Evolutionary conservation across 352 stramenopile species (phyloP), one percentile per base, ranked within the genome.

Genomic region (Phytophthora fragariaefolia): DNA sequence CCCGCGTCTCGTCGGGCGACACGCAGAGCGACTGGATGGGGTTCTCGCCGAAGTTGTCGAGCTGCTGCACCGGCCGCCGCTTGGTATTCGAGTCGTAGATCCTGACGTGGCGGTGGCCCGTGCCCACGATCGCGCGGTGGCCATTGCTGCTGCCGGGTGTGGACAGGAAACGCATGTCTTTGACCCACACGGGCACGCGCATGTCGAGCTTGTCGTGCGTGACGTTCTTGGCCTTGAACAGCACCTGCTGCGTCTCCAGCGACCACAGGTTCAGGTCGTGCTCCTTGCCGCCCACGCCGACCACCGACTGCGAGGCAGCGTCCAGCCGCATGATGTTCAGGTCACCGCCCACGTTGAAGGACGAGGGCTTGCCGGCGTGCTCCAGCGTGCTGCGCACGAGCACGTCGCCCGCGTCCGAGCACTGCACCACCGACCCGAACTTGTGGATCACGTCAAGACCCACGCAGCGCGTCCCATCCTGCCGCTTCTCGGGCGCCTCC

Each of bases 61-160:
- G 77, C 68, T 93, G 69, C 53, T 86, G 74, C 27, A 96, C 74
- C 0, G 90, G 88, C 7, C 87, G 75, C 17, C 89, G 82, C 74
- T 96, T 90, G 7, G 86, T 93, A 60, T 92, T 94, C 26, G 85
- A 92, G 73, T 97, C 89, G 77, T 97, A 97, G 24, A 97, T 77
- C 47, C 90, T 77, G 6, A 97, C 69, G 43, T 96, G 84, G 57
- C 81, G 77, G 69, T 97, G 71, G 23, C 77, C 86, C 27, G 89
- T 95, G 58, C 89, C 89, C 6, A 92, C 81, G 32, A 95, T 73
- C 1, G 92, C 71, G 18, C 85, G 80, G 58, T 94, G 78, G 53
- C 77, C 82, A 47, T 91, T 92, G 63, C 82, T 93, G 28, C 30
- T 82, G 24, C 80, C 87, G 17, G 66, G 67, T 7, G 55, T 49